Percentiles rank a stretch among this genome's conserved stretches.
Conservation (phyloP, 2,329 filamentous ascomycete species). For the Lecanicillium sp. region DNA sequence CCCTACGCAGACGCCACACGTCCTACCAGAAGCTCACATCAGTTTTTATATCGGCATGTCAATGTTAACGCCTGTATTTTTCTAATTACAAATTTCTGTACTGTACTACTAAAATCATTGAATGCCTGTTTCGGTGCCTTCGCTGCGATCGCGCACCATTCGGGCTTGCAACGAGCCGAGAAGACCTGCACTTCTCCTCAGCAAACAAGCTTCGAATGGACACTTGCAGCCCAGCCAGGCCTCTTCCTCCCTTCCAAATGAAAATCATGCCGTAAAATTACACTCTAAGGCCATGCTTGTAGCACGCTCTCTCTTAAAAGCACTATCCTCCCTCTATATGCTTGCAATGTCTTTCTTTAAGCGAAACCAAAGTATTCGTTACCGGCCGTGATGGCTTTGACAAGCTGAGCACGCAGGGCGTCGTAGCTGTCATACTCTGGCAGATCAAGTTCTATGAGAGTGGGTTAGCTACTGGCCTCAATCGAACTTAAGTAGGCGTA, state of each 20-base stretch:
- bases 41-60: no score
- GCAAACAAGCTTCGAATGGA: constrained; percentile 49
- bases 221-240: neutral
- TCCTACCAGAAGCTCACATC: no score
- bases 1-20: no score
- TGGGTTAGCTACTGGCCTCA: constrained; percentile 23
- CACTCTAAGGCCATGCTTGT: no score
- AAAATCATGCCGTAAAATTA: neutral
- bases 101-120: no score
- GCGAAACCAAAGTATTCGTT: constrained; percentile 98
- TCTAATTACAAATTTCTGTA: neutral
- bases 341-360: constrained; percentile 32
- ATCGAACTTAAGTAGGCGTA: constrained; percentile 18
- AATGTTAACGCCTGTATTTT: constrained; percentile 3
- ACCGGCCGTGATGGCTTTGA: constrained; percentile 95
- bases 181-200: constrained; percentile 36
- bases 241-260: neutral
- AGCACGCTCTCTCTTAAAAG: no score
- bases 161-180: neutral
- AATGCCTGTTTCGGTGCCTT: no score
- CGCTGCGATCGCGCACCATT: no score
- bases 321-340: neutral
- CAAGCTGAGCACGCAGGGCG: constrained; percentile 72
- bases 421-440: constrained; percentile 98
- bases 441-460: constrained; percentile 78